Conservation (phyloP, 257 asterid genomes). For the Lithospermum erythrorhizon region DNA sequence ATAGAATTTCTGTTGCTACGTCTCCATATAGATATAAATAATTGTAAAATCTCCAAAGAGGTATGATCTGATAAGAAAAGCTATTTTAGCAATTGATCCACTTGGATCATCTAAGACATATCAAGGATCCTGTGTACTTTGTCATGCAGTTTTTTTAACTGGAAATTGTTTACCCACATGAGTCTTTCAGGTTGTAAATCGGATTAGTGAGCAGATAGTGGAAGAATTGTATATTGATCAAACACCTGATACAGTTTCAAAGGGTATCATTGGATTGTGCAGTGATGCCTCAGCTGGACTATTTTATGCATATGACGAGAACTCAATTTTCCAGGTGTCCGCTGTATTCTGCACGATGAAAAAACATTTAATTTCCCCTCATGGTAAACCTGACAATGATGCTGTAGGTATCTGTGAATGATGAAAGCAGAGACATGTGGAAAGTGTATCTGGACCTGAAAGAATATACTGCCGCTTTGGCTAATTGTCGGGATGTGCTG, state of each 20-base stretch:
- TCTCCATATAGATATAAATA: neutral
- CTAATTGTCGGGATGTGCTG: slow-evolving; percentile 76
- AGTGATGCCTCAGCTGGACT: slow-evolving; percentile 98
- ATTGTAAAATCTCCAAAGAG: neutral
- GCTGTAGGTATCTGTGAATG: slow-evolving; percentile 81
- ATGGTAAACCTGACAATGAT: slow-evolving; percentile 14
- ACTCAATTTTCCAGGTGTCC: slow-evolving; percentile 82
- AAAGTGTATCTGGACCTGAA: slow-evolving; percentile 84
- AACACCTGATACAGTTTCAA: slow-evolving; percentile 69
- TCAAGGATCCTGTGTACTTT: neutral
- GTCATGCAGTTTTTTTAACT: slow-evolving; percentile 1
- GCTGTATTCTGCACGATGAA: slow-evolving; percentile 12
- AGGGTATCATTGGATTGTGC: slow-evolving; percentile 82
- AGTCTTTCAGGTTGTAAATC: slow-evolving; percentile 68
- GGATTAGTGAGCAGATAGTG: slow-evolving; percentile 87
- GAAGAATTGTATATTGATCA: slow-evolving; percentile 89
- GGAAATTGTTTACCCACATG: slow-evolving; percentile 3
- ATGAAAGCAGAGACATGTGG: slow-evolving; percentile 98
- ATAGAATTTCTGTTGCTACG: neutral
- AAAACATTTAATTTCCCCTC: slow-evolving; percentile 2
- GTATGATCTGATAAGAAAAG: slow-evolving; percentile 3
- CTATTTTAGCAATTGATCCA: neutral
- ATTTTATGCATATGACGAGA: slow-evolving; percentile 89
- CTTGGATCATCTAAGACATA: neutral
- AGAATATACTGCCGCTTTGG: slow-evolving; percentile 88